These are phyloP conservation scores for Gossypium ekmanianum DNA, from an alignment of 345 rosid genomes.

Conservation along the genomic window DNA sequence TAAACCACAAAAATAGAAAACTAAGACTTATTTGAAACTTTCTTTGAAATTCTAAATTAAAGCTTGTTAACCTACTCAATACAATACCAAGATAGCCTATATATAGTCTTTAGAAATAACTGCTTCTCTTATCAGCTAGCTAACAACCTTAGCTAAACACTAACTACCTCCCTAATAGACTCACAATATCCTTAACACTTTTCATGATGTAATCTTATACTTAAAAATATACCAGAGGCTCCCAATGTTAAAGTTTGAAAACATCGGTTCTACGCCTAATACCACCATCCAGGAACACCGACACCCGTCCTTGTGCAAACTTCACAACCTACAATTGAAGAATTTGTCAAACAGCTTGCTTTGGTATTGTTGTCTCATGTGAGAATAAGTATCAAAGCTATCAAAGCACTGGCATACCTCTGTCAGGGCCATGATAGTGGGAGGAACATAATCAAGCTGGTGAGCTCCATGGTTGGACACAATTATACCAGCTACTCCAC, in stretches of 20 bases:
- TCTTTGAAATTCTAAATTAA: too few relatives aligned
- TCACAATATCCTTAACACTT: background rate
- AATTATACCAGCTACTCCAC: slow-evolving; percentile 84
- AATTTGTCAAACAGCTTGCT: background rate
- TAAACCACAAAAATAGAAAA: too few relatives aligned
- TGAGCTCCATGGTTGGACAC: slow-evolving; percentile 94
- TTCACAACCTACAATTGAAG: background rate
- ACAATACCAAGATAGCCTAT: too few relatives aligned
- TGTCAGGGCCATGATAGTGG: slow-evolving; percentile 78
- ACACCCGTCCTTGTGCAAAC: background rate
- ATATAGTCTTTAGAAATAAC: too few relatives aligned
- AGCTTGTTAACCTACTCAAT: too few relatives aligned
- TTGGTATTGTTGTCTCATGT: background rate
- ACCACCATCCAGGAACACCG: background rate
- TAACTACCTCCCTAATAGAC: too few relatives aligned
- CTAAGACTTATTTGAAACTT: too few relatives aligned
- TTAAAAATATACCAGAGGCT: background rate
- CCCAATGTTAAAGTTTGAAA: background rate
- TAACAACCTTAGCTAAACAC: too few relatives aligned
- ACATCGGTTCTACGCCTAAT: background rate
- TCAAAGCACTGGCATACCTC: slow-evolving; percentile 43
- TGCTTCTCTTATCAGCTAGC: too few relatives aligned
- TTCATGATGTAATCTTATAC: background rate
- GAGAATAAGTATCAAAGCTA: background rate
- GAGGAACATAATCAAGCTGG: slow-evolving; percentile 86